Base-by-base conservation (phyloP, 805 yeast genomes). In the Dipodascopsis tothii region DNA sequence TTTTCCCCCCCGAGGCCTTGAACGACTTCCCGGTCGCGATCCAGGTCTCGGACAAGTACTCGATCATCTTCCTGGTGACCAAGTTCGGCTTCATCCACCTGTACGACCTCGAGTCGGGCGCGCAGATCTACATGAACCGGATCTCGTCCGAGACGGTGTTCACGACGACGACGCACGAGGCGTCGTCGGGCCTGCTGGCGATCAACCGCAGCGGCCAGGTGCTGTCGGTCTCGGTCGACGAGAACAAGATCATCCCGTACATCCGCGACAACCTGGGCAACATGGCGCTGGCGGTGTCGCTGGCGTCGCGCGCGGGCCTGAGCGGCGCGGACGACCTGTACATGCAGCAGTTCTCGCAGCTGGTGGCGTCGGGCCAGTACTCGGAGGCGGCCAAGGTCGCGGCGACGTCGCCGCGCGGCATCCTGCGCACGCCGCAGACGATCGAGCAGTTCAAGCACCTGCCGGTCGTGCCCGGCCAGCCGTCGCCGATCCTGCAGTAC, bases 241-340 rank as follows among this genome's bases (percentile, higher is more conserved):
- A 80, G 54, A 81, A 80, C 48, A 84, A 83, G 60, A 77, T 90
- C 54, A 81, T 92, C 50, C 94, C 95, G 41, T 94, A 94, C 64
- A 80, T 92, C 40, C 72, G 92, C 62, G 80, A 81, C 58, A 86
- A 84, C 62, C 73, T 92, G 50, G 80, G 90, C 42, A 90, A 92
- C 61, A 86, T 90, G 25, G 74, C 81, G 19, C 72, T 92, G 58
- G 98, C 96, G 2, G 71, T 92, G 48, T 72, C 86, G 7, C 75
- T 92, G 52, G 94, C 97, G 21, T 77, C 95, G 3, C 83, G 97
- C 65, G 96, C 96, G 60, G 95, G 95, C 1, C 77, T 92, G 59
- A 92, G 95, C 35, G 99, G 99, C 54, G 98, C 97, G 39, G 99
- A 92, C 63, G 80, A 79, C 58, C 73, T 92, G 51, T 88, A 92